Evolutionary conservation across 2,329 filamentous ascomycete species (phyloP).

Genomic region (Akanthomyces muscarius): DNA sequence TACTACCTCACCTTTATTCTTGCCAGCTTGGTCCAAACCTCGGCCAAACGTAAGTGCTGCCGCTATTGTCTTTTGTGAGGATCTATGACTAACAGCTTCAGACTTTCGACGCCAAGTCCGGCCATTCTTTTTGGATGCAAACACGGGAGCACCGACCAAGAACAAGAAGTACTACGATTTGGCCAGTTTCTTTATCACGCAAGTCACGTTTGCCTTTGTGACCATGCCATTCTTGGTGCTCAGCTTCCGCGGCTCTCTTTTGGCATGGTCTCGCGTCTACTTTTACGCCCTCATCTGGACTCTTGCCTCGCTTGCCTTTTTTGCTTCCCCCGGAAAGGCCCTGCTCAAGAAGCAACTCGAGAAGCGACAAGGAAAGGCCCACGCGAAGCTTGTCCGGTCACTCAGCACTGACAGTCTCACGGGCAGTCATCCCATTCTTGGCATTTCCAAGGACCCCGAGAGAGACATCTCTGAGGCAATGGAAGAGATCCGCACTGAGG

Average conservation of each 20-base stretch:
- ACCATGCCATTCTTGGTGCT: slow-evolving; percentile 84
- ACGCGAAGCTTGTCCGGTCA: slow-evolving; percentile 44
- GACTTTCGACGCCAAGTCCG: slow-evolving; percentile 86
- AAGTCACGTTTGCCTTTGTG: slow-evolving; percentile 77
- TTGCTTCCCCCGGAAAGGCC: slow-evolving; percentile 71
- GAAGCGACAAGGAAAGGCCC: slow-evolving; percentile 47
- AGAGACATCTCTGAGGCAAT: slow-evolving; percentile 75
- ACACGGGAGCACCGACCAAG: slow-evolving; percentile 63
- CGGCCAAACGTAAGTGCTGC: slow-evolving; percentile 77
- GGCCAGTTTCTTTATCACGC: slow-evolving; percentile 69
- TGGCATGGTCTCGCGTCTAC: slow-evolving; percentile 80
- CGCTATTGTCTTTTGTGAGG: not conserved
- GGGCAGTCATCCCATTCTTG: slow-evolving; percentile 62
- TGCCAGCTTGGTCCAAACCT: slow-evolving; percentile 86
- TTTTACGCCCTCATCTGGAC: slow-evolving; percentile 78
- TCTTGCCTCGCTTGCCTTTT: slow-evolving; percentile 63
- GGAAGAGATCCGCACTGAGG: slow-evolving; percentile 67
- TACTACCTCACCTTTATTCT: slow-evolving; percentile 92
- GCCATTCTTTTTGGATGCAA: slow-evolving; percentile 84
- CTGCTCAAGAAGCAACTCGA: slow-evolving; percentile 56
- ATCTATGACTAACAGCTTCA: slow-evolving; percentile 33
- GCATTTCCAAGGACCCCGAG: slow-evolving; percentile 72
- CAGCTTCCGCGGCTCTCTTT: slow-evolving; percentile 63
- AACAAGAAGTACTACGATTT: slow-evolving; percentile 85
- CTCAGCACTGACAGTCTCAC: slow-evolving; percentile 55